Evolutionary conservation across 192 early-diverging fungal species (phyloP).

Genomic region (Coemansia sp.): DNA sequence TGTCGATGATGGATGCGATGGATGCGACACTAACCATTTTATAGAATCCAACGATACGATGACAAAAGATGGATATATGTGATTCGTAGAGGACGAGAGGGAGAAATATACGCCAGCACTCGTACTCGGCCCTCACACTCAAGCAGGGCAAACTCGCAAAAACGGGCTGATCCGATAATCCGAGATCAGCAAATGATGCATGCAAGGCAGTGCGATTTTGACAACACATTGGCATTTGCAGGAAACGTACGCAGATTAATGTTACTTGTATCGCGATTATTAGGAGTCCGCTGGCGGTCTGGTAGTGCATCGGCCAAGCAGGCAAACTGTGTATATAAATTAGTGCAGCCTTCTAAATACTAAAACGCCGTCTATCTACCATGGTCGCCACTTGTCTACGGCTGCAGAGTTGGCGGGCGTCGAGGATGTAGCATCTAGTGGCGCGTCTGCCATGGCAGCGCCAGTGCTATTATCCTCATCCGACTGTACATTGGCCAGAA

Average conservation of each 20-base stretch:
- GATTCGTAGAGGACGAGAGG: conserved; percentile 27
- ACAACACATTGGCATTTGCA: background rate
- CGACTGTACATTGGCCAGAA: conserved; percentile 33
- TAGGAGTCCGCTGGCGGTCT: background rate
- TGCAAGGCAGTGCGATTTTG: background rate
- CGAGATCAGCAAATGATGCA: background rate
- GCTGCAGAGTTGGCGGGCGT: conserved; percentile 2
- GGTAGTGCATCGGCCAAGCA: background rate
- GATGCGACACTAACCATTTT: conserved; percentile 51
- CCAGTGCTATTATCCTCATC: conserved; percentile 1
- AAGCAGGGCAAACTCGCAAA: background rate
- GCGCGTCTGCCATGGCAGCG: background rate
- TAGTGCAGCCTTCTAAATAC: background rate
- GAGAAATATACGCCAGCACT: conserved; percentile 8
- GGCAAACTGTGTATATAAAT: background rate
- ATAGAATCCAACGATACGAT: conserved; percentile 27
- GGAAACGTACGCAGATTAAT: background rate
- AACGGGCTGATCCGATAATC: background rate
- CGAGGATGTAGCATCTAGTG: conserved; percentile 11
- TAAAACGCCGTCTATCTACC: conserved; percentile 11
- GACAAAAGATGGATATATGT: conserved; percentile 4
- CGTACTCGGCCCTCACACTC: background rate
- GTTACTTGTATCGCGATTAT: background rate
- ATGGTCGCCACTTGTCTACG: conserved; percentile 50
- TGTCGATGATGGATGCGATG: conserved; percentile 38